These are phyloP conservation scores for Helenozyma rhizophorensis DNA, from an alignment of 805 yeast genomes.

Conservation along the genomic window DNA sequence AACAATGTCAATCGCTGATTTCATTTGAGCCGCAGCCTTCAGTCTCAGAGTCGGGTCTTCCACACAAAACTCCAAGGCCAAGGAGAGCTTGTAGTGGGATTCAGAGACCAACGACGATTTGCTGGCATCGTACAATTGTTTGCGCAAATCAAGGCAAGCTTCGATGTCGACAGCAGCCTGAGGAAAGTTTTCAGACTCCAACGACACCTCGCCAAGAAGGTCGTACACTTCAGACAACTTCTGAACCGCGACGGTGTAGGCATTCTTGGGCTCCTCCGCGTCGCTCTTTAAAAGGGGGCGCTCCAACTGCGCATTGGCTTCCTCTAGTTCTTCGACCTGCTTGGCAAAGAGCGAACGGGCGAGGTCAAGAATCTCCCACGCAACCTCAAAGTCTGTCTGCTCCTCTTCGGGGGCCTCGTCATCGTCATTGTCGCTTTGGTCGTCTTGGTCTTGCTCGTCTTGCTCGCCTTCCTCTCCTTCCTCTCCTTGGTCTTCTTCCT, in stretches of 20 bases:
- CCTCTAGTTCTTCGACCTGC: slow-evolving; percentile 25
- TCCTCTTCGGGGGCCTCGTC: slow-evolving; percentile 33
- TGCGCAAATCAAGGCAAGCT: slow-evolving; percentile 51
- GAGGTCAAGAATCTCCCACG: slow-evolving; percentile 83
- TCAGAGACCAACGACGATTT: slow-evolving; percentile 63
- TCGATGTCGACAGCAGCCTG: slow-evolving; percentile 73
- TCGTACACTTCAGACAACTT: slow-evolving; percentile 73
- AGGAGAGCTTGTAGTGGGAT: slow-evolving; percentile 73
- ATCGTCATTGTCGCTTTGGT: slow-evolving; percentile 18
- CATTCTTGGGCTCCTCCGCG: slow-evolving; percentile 27
- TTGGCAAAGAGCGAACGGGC: slow-evolving; percentile 64
- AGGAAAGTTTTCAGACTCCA: slow-evolving; percentile 82
- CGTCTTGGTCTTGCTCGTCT: slow-evolving; percentile 23
- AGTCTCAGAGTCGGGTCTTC: slow-evolving; percentile 45
- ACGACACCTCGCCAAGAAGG: slow-evolving; percentile 80
- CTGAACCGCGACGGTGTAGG: slow-evolving; percentile 34
- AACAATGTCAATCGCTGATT: slow-evolving; percentile 45
- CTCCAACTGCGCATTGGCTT: slow-evolving; percentile 1
- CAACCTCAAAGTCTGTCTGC: slow-evolving; percentile 75
- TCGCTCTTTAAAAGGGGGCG: slow-evolving; percentile 29
- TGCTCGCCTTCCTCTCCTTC: slow-evolving; percentile 15
- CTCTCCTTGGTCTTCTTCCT: slow-evolving; percentile 11
- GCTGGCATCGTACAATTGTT: slow-evolving; percentile 44
- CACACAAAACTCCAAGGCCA: slow-evolving; percentile 70
- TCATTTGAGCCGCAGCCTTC: slow-evolving; percentile 52